Evolutionary conservation across 176 grass and related monocot species (phyloP).

Genomic region (Cymbopogon citratus): DNA sequence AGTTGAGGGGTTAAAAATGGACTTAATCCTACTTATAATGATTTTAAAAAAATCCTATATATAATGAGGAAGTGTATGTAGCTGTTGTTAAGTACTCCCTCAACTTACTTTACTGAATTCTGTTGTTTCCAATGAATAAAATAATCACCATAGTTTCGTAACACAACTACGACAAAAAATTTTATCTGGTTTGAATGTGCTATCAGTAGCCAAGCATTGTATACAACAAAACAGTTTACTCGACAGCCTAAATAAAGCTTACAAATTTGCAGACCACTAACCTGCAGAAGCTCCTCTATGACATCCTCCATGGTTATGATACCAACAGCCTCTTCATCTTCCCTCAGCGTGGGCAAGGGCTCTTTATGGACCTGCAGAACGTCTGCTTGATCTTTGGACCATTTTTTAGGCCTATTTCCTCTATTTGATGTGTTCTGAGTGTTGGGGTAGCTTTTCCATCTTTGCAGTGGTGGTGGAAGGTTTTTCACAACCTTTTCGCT

Average conservation of each 20-base stretch:
- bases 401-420: slow-evolving; percentile 50
- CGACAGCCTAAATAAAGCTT: neutral
- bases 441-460: slow-evolving; percentile 68
- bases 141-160: neutral
- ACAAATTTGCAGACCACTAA: slow-evolving; percentile 16
- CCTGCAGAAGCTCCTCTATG: slow-evolving; percentile 98
- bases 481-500: slow-evolving; percentile 42
- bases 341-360: slow-evolving; percentile 48
- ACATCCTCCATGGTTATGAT: slow-evolving; percentile 99
- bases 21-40: too few relatives aligned
- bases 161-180: neutral
- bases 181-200: neutral
- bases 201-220: neutral
- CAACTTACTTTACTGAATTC: neutral
- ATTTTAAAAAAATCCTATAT: neutral
- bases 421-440: slow-evolving; percentile 33
- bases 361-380: slow-evolving; percentile 68
- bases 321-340: slow-evolving; percentile 82
- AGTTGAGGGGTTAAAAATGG: neutral
- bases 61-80: neutral
- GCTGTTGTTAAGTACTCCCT: neutral
- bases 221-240: neutral
- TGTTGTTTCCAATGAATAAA: neutral
- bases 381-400: slow-evolving; percentile 50
- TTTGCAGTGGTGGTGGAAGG: slow-evolving; percentile 22